These are phyloP conservation scores for Alternaria arbusti DNA, from an alignment of 2,329 filamentous ascomycete genomes.

Conservation along the genomic window DNA sequence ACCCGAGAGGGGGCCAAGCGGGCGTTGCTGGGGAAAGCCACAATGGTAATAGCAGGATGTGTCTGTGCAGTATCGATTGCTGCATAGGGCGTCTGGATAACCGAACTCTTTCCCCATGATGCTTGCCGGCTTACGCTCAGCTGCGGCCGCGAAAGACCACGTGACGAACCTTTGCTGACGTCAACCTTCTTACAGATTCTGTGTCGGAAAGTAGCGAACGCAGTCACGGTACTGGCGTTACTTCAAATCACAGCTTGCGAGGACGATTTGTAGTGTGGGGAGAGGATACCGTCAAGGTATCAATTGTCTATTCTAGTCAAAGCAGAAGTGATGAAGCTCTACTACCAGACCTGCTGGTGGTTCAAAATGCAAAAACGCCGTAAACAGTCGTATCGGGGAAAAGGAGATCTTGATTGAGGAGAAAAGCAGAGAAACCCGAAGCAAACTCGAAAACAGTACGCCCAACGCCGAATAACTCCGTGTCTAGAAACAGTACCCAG, in stretches of 20 bases:
- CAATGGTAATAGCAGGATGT: conserved; percentile 24
- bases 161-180: conserved; percentile 5
- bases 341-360: background rate
- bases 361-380: background rate
- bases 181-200: conserved; percentile 23
- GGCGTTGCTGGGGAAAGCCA: conserved; percentile 20
- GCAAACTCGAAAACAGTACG: background rate
- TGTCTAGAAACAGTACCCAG: conserved; percentile 9
- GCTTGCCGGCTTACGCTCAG: conserved; percentile 10
- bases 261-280: background rate
- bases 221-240: background rate
- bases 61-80: conserved; percentile 7
- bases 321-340: background rate
- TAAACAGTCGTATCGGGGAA: background rate
- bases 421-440: background rate
- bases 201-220: conserved; percentile 28
- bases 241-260: background rate
- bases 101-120: conserved; percentile 2
- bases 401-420: background rate
- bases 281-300: background rate
- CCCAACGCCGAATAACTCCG: conserved; percentile 7
- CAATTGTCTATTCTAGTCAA: background rate
- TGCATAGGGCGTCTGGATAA: conserved; percentile 1
- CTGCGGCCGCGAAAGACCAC: background rate
- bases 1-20: conserved; percentile 5